A percentile compares a stretch with the other conserved stretches of the same genome.
Evolutionary conservation across 1,284 basidiomycete species (phyloP).

Genomic region (Stereum hirsutum): DNA sequence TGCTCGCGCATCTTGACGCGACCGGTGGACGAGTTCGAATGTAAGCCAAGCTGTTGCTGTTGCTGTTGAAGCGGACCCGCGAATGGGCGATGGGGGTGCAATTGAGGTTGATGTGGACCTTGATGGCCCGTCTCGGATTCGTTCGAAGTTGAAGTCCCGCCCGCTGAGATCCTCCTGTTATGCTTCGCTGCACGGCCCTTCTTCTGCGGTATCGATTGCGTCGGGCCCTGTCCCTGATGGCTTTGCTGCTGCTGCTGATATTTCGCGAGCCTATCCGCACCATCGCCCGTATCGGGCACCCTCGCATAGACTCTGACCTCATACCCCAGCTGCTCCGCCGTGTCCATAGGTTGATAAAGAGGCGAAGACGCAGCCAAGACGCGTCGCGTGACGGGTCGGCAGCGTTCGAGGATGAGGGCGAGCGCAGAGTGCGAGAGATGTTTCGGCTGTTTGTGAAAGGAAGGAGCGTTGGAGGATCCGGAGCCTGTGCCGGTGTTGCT

Average conservation of each 20-base stretch:
- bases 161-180: slow-evolving; percentile 15
- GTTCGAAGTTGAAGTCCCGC: slow-evolving; percentile 15
- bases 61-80: slow-evolving; percentile 5
- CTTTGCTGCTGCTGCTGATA: slow-evolving; percentile 20
- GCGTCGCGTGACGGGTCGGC: slow-evolving; percentile 55
- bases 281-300: slow-evolving; percentile 65
- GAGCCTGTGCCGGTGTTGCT: too few species aligned
- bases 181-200: slow-evolving; percentile 8
- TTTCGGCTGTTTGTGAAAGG: slow-evolving; percentile 20
- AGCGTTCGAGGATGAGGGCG: slow-evolving; percentile 65
- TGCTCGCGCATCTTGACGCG: slow-evolving; percentile 5
- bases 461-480: too few species aligned
- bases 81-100: slow-evolving; percentile 5
- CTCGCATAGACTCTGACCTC: slow-evolving; percentile 71
- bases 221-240: slow-evolving; percentile 16
- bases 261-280: slow-evolving; percentile 47
- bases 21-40: too few species aligned
- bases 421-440: slow-evolving; percentile 64
- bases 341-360: slow-evolving; percentile 73
- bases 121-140: slow-evolving; percentile 17
- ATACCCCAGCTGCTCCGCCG: slow-evolving; percentile 68
- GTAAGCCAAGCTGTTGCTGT: too few species aligned
- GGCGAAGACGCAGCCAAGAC: slow-evolving; percentile 78
- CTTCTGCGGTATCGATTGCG: slow-evolving; percentile 5
- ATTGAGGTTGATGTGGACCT: too few species aligned